phyloP scores from a whole-genome alignment of 2,329 filamentous ascomycete genomes.

The Claviceps maximensis region DNA sequence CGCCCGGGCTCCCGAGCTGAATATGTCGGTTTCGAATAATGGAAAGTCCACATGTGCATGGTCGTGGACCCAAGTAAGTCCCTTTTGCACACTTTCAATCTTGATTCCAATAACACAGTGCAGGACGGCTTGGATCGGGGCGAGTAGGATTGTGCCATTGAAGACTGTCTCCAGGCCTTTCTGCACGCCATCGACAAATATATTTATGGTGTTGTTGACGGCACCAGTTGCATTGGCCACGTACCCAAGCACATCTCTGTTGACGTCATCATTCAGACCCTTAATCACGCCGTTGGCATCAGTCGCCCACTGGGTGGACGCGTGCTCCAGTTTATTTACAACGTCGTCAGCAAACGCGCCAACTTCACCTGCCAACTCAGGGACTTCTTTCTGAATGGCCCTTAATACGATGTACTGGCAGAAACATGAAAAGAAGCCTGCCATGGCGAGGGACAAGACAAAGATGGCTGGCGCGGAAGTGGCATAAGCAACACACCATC shows the following conservation, averaged over 20 bases:
- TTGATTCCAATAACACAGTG: conserved; percentile 83
- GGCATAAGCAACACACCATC: conserved; percentile 80
- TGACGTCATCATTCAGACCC: conserved; percentile 63
- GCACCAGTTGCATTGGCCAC: conserved; percentile 72
- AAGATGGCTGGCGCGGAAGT: conserved; percentile 78
- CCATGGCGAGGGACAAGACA: conserved; percentile 67
- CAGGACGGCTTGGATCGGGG: conserved; percentile 66
- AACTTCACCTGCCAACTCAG: conserved; percentile 60
- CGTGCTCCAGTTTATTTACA: conserved; percentile 55
- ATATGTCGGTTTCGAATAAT: conserved; percentile 62
- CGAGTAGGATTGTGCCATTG: conserved; percentile 65
- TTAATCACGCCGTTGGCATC: conserved; percentile 62
- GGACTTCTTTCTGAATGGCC: conserved; percentile 61
- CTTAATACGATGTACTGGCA: conserved; percentile 72
- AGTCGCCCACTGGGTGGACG: conserved; percentile 63
- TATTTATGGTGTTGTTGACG: conserved; percentile 74
- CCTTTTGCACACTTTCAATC: conserved; percentile 70
- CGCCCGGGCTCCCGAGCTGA: conserved; percentile 62
- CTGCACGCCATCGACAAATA: conserved; percentile 66
- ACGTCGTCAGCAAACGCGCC: conserved; percentile 69
- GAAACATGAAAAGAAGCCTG: conserved; percentile 69
- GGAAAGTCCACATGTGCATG: conserved; percentile 76
- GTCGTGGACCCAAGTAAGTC: conserved; percentile 86
- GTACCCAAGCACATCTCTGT: conserved; percentile 74
- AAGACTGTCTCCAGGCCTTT: conserved; percentile 64